A percentile compares a stretch with the other conserved stretches of the same genome.
These are phyloP conservation scores for Thelephora terrestris DNA, from an alignment of 1,284 basidiomycete genomes.

Conservation along the genomic window DNA sequence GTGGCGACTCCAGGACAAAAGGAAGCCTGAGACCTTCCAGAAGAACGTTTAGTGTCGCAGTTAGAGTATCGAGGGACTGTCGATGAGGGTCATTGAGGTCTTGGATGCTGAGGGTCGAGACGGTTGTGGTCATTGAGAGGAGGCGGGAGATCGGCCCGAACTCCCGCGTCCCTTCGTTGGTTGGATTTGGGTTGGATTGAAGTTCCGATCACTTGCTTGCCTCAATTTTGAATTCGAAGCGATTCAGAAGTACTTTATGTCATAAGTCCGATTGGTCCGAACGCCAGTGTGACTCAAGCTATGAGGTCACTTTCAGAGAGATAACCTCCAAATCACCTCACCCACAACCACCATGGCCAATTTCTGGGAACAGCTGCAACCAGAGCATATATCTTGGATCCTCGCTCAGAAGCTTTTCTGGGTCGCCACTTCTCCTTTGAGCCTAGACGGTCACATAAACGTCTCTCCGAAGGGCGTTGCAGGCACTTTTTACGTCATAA, in stretches of 20 bases:
- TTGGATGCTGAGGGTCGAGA: neutral
- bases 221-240: no score
- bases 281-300: neutral
- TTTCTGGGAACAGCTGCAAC: slow-evolving; percentile 38
- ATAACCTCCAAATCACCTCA: no score
- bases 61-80: slow-evolving; percentile 11
- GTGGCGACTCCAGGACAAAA: slow-evolving; percentile 42
- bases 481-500: slow-evolving; percentile 38
- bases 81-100: neutral
- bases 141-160: no score
- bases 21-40: slow-evolving; percentile 41
- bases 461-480: slow-evolving; percentile 43
- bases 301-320: no score
- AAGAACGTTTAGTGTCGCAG: slow-evolving; percentile 32
- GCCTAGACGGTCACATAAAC: slow-evolving; percentile 38
- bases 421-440: slow-evolving; percentile 46
- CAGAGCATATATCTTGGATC: slow-evolving; percentile 34
- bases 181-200: no score
- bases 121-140: neutral
- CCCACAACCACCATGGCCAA: slow-evolving; percentile 36
- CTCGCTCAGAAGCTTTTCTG: slow-evolving; percentile 42
- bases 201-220: no score
- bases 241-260: no score
- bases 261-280: no score
- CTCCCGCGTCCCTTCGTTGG: no score